phyloP scores from a whole-genome alignment of 2,329 filamentous ascomycete genomes.

The Boeremia lycopersici region DNA sequence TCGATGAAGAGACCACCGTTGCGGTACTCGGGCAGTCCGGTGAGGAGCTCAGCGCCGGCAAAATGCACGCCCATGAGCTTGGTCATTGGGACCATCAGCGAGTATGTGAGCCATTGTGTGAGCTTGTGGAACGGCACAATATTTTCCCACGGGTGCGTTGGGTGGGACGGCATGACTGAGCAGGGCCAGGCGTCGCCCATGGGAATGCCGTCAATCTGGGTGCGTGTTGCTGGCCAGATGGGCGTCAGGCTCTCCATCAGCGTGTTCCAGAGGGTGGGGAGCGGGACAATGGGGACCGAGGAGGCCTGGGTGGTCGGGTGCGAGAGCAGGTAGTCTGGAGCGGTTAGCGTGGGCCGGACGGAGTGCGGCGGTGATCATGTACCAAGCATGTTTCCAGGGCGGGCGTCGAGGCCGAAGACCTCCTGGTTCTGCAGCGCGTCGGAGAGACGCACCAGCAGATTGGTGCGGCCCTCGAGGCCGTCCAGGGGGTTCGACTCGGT shows the following conservation, averaged over 20 bases:
- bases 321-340: constrained; percentile 83
- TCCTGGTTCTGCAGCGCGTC: constrained; percentile 79
- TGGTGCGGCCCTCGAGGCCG: constrained; percentile 82
- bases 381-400: constrained; percentile 96
- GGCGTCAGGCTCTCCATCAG: constrained; percentile 84
- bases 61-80: constrained; percentile 81
- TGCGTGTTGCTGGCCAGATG: constrained; percentile 89
- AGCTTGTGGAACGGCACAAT: constrained; percentile 90
- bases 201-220: constrained; percentile 82
- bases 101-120: constrained; percentile 93
- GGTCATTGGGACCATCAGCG: constrained; percentile 84
- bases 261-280: constrained; percentile 88
- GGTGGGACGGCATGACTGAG: constrained; percentile 77
- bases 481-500: constrained; percentile 79
- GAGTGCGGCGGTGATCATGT: constrained; percentile 31
- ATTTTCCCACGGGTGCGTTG: constrained; percentile 73
- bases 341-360: constrained; percentile 15
- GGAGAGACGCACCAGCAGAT: constrained; percentile 75
- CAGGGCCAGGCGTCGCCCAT: constrained; percentile 96
- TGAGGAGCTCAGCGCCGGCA: constrained; percentile 79
- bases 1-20: constrained; percentile 90
- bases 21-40: constrained; percentile 87
- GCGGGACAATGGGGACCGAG: constrained; percentile 82
- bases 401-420: constrained; percentile 80
- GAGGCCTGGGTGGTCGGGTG: constrained; percentile 89